Evolutionary conservation across 2,329 filamentous ascomycete genomes (phyloP).

Genomic region (Sporothrix globosa): DNA sequence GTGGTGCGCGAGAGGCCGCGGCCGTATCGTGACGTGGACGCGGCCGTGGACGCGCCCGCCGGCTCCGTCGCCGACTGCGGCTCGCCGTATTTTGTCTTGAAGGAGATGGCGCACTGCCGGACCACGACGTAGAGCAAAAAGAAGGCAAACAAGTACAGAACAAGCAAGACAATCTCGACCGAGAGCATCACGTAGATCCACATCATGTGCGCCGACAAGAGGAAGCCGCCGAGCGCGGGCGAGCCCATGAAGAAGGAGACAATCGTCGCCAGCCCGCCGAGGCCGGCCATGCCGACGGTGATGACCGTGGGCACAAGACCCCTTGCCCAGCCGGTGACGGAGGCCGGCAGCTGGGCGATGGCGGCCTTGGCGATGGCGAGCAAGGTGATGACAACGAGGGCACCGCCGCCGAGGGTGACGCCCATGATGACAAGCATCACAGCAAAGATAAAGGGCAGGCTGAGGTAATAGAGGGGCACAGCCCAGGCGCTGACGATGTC

Average conservation of each 20-base stretch:
- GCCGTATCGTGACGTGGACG: no score
- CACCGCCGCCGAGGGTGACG: neutral
- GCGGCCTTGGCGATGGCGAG: neutral
- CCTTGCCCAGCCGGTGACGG: neutral
- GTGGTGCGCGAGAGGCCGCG: neutral
- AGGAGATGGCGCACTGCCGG: no score
- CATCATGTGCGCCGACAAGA: neutral
- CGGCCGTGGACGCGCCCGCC: no score
- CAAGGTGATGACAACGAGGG: neutral
- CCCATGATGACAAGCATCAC: neutral
- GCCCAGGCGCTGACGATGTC: neutral
- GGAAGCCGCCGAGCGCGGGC: neutral
- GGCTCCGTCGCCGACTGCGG: no score
- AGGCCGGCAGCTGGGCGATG: neutral
- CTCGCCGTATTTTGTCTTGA: neutral
- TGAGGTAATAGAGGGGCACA: neutral
- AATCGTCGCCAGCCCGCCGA: neutral
- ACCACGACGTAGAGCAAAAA: constrained; percentile 16
- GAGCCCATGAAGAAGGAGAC: neutral
- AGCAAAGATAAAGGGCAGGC: neutral
- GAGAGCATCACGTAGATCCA: constrained; percentile 21
- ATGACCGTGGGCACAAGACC: neutral
- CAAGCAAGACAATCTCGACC: constrained; percentile 17
- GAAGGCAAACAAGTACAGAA: neutral
- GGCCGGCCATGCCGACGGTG: neutral